Base-by-base conservation (phyloP, 805 yeast species). In the Metschnikowia peoriensis region DNA sequence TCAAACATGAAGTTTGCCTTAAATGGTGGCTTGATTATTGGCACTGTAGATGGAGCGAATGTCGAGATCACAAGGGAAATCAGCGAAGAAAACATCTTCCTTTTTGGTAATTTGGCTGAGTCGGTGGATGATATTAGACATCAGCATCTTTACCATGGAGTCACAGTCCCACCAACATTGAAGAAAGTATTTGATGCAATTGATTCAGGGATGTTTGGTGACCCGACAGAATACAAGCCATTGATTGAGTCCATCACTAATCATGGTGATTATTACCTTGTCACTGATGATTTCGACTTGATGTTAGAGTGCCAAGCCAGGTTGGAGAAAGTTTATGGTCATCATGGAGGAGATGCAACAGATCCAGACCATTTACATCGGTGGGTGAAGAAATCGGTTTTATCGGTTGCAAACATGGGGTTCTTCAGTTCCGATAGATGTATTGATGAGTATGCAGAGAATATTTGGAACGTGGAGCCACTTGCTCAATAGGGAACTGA, bases 1-100 rank as follows among this genome's bases (percentile, higher is more conserved):
- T 88, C 96, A 37, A 91, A 91, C 75, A 91, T 91, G 97, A 91
- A 91, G 74, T 91, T 91, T 67, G 96, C 90, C 27, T 76, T 91
- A 72, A 91, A 90, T 66, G 97, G 97, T 71, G 97, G 97, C 47
- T 80, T 91, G 58, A 88, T 91, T 61, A 85, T 91, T 58, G 97
- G 97, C 68, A 92, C 97, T 11, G 97, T 91, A 59, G 97, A 91
- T 66, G 97, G 97, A 66, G 97, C 97, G 57, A 91, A 92, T 66
- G 96, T 92, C 46, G 97, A 91, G 73, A 89, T 91, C 67, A 89
- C 96, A 17, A 82, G 97, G 61, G 97, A 92, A 72, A 82, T 92
- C 61, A 97, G 97, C 47, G 96, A 91, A 65, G 96, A 91, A 47
- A 89, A 91, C 68, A 89, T 92, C 68, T 91, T 91, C 75, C 76